Evolutionary conservation across 129 eudicot genomes (phyloP).

Genomic region (Artemisia argyi): DNA sequence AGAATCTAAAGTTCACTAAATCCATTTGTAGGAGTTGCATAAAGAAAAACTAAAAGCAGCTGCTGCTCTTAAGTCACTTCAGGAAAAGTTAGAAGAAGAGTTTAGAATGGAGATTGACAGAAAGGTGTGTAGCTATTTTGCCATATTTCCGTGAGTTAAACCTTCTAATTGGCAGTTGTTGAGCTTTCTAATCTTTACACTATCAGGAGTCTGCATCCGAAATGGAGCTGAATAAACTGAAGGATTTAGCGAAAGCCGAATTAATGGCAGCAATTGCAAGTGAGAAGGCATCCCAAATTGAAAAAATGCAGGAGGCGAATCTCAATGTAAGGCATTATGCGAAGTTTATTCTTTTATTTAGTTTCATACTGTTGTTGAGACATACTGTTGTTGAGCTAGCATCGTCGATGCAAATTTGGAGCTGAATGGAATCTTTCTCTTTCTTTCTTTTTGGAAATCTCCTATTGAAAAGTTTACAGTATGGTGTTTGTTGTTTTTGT

Average conservation of each 20-base stretch:
- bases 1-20: constrained; percentile 21
- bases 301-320: constrained; percentile 90
- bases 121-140: constrained; percentile 48
- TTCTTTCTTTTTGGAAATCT: not conserved
- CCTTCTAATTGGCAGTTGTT: constrained; percentile 10
- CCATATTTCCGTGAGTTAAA: constrained; percentile 5
- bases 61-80: constrained; percentile 96
- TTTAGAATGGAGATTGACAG: constrained; percentile 71
- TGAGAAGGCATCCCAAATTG: constrained; percentile 92
- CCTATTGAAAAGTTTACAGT: not conserved
- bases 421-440: not conserved
- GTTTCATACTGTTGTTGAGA: constrained; percentile 16
- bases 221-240: constrained; percentile 54
- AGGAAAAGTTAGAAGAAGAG: constrained; percentile 80
- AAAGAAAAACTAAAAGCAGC: constrained; percentile 89
- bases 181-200: constrained; percentile 17
- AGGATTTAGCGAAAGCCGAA: constrained; percentile 88
- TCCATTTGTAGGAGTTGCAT: constrained; percentile 58
- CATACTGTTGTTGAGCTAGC: constrained; percentile 21
- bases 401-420: constrained; percentile 10
- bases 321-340: constrained; percentile 57
- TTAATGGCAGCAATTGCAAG: constrained; percentile 80
- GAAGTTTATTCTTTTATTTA: constrained; percentile 23
- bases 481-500: not conserved
- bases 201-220: constrained; percentile 77